Evolutionary conservation across 495 filamentous ascomycete species (phyloP).

Genomic region (Penicillium salamii): DNA sequence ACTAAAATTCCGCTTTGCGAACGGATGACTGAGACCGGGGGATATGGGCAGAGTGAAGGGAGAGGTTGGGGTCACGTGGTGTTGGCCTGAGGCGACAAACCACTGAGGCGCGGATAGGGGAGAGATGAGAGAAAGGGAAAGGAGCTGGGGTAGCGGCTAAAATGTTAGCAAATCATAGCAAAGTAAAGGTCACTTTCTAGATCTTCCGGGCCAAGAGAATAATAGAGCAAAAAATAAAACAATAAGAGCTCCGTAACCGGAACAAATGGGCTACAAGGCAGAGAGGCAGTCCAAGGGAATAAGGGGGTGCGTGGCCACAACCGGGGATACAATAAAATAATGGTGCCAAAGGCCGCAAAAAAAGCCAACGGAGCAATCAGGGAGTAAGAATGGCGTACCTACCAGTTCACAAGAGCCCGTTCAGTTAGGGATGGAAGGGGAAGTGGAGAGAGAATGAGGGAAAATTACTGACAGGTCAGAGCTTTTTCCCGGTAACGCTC

Average conservation of each 20-base stretch:
- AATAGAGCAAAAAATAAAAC: no score
- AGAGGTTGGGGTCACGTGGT: slow-evolving; percentile 45
- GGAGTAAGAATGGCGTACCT: slow-evolving; percentile 7
- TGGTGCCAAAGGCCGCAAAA: slow-evolving; percentile 6
- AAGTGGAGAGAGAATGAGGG: slow-evolving; percentile 12
- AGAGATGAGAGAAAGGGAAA: slow-evolving; percentile 1
- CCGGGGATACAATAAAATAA: slow-evolving; percentile 9
- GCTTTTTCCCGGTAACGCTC: slow-evolving; percentile 1
- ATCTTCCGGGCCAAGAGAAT: slow-evolving; percentile 17
- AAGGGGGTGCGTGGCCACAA: slow-evolving; percentile 42
- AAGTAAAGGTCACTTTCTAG: slow-evolving; percentile 13
- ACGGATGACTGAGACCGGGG: slow-evolving; percentile 40
- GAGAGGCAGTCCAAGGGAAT: slow-evolving; percentile 13
- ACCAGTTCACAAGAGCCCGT: slow-evolving; percentile 10
- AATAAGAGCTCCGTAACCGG: slow-evolving; percentile 14
- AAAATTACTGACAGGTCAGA: slow-evolving; percentile 13
- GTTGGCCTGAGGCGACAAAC: slow-evolving; percentile 28
- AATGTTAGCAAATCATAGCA: slow-evolving; percentile 21
- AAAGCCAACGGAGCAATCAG: slow-evolving; percentile 12
- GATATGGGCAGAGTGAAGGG: slow-evolving; percentile 26
- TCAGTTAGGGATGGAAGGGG: slow-evolving; percentile 14
- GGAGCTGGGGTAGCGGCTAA: slow-evolving; percentile 5
- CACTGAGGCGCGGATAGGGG: not conserved
- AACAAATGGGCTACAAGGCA: slow-evolving; percentile 21
- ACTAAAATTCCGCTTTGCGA: slow-evolving; percentile 46